Base-by-base conservation (phyloP, 2,329 filamentous ascomycete genomes). In the Stromatinia cepivora region DNA sequence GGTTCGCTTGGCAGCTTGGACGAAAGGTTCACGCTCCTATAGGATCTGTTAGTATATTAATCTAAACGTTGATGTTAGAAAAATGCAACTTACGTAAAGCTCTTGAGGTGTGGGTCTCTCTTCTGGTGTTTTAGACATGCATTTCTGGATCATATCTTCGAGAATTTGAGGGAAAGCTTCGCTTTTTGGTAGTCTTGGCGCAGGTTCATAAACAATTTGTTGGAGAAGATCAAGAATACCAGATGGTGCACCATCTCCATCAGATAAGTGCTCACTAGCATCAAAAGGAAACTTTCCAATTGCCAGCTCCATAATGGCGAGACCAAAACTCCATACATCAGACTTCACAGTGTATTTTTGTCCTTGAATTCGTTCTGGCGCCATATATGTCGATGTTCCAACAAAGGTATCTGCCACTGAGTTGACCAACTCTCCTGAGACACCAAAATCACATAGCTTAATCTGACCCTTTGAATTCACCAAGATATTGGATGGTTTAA, bases 381-480 rank as follows among this genome's bases (percentile, higher is more conserved):
- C 95, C 95, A 99, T 99, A 84, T 99, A 99, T 69, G 95, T 99
- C 50, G 95, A 97, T 1, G 95, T 99, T 66, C 95, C 95, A 48
- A 99, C 95, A 77, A 99, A 99, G 0, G 95, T 99, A 78, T 98
- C 94, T 65, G 95, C 95, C 73, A 99, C 93, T 6, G 95, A 98
- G 82, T 98, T 98, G 79, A 98, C 93, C 22, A 97, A 87, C 81
- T 99, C 95, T 74, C 94, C 95, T 6, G 94, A 97, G n/a, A 99
- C 95, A 75, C 95, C 95, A 79, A 99, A 99, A 80, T 99, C 95
- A 81, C 94, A 98, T 8, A 99, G 87, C 82, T 99, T 99, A 85
- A 99, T 98, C 74, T 91, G 88, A 17, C 95, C 95, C 68, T 90
- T 88, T 25, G 94, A 97, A 83, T 98, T 98, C 78, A 98, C 92